Evolutionary conservation across 2,329 filamentous ascomycete species (phyloP).

Genomic region (Scorias spongiosa): DNA sequence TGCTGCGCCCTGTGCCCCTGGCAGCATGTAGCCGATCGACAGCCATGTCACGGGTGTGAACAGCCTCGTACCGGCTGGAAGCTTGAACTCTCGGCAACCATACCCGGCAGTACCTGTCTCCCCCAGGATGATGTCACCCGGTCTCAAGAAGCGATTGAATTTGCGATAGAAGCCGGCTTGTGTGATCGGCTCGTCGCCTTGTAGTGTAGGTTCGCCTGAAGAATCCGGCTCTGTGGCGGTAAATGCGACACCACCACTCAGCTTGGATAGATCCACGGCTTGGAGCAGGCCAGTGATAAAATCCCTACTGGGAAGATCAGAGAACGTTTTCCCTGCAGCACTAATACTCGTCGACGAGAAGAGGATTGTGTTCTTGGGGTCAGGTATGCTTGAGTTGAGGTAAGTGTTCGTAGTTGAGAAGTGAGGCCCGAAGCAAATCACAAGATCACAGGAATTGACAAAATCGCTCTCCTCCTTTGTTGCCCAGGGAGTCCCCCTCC

Average conservation of each 20-base stretch:
- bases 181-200: conserved; percentile 35
- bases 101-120: conserved; percentile 84
- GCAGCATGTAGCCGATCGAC: conserved; percentile 50
- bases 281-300: conserved; percentile 17
- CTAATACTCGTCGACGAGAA: conserved; percentile 21
- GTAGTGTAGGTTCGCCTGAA: neutral
- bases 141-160: conserved; percentile 54
- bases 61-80: conserved; percentile 62
- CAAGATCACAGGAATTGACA: conserved; percentile 26
- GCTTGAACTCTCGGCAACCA: conserved; percentile 72
- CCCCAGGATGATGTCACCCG: conserved; percentile 65
- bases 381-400: conserved; percentile 24
- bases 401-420: conserved; percentile 14
- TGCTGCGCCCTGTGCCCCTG: conserved; percentile 51
- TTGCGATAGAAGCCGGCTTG: conserved; percentile 67
- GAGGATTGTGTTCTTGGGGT: conserved; percentile 18
- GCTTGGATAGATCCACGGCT: conserved; percentile 29
- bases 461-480: conserved; percentile 20
- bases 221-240: neutral
- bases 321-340: conserved; percentile 18
- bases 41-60: conserved; percentile 67
- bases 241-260: neutral
- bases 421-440: conserved; percentile 32
- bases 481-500: conserved; percentile 24
- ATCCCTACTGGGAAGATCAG: conserved; percentile 13